Evolutionary conservation across 768 basidiomycete genomes (phyloP).

Genomic region (Lyophyllum shimeji): DNA sequence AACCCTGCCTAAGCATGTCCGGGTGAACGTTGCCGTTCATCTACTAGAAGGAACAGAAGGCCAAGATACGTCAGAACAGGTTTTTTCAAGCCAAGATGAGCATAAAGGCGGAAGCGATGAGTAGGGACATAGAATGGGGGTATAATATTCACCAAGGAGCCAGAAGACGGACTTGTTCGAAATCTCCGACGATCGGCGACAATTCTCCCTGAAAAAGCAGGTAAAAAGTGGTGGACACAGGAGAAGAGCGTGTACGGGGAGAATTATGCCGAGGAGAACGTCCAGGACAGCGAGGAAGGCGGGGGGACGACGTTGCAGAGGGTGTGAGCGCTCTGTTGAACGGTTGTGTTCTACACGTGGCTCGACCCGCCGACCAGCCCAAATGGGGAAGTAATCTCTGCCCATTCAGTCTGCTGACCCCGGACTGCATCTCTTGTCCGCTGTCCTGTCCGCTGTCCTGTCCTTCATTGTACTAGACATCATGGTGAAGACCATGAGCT

Average conservation of each 20-base stretch:
- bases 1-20: constrained; percentile 49
- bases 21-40: constrained; percentile 52
- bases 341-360: constrained; percentile 40
- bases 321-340: constrained; percentile 25
- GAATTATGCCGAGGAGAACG: constrained; percentile 19
- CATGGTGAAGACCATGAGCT: neutral
- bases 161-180: constrained; percentile 14
- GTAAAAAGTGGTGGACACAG: constrained; percentile 14
- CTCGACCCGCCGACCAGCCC: constrained; percentile 21
- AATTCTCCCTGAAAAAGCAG: constrained; percentile 6
- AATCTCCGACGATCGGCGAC: constrained; percentile 23
- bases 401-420: neutral
- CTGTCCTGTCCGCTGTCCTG: neutral
- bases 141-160: constrained; percentile 18
- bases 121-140: constrained; percentile 14
- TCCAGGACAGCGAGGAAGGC: constrained; percentile 16
- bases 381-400: constrained; percentile 12
- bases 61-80: constrained; percentile 11
- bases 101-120: constrained; percentile 3
- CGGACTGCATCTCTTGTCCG: neutral
- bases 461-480: no score
- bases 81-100: constrained; percentile 15
- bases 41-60: constrained; percentile 10
- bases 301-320: constrained; percentile 17
- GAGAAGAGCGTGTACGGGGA: constrained; percentile 10